These are phyloP conservation scores for Mentha longifolia DNA, from an alignment of 257 asterid genomes.

Conservation along the genomic window DNA sequence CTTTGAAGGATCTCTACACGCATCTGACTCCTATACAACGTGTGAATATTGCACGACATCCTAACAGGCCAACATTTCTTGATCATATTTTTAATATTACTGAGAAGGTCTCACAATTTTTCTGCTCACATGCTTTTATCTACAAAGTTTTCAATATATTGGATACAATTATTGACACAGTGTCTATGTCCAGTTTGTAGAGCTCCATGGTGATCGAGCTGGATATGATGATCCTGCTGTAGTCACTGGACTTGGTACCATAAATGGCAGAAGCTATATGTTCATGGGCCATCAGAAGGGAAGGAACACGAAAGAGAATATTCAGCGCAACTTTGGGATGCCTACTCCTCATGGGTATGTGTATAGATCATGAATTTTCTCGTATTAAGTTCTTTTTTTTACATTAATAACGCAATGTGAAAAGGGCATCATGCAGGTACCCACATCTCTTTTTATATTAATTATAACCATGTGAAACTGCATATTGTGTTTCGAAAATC, in stretches of 20 bases:
- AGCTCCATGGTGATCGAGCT: slow-evolving; percentile 93
- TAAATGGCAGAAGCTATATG: slow-evolving; percentile 82
- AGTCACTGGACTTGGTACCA: slow-evolving; percentile 88
- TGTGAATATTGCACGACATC: slow-evolving; percentile 83
- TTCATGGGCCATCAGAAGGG: slow-evolving; percentile 96
- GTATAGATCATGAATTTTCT: slow-evolving; percentile 21
- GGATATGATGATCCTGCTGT: slow-evolving; percentile 95
- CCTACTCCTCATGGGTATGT: slow-evolving; percentile 97
- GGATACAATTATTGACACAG: neutral
- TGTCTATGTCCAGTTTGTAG: slow-evolving; percentile 65
- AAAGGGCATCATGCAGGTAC: too few species aligned
- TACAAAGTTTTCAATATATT: neutral
- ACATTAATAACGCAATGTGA: neutral
- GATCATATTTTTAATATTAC: slow-evolving; percentile 89
- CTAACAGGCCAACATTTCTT: slow-evolving; percentile 88
- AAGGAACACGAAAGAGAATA: slow-evolving; percentile 87
- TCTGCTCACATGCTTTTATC: slow-evolving; percentile 5
- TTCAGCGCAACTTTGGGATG: slow-evolving; percentile 92
- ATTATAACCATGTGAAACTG: slow-evolving; percentile 11
- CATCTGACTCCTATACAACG: slow-evolving; percentile 87
- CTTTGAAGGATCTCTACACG: slow-evolving; percentile 70
- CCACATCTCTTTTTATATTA: neutral
- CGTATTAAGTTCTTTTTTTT: neutral
- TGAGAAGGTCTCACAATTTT: slow-evolving; percentile 56
- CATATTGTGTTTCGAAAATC: neutral